Evolutionary conservation across 352 stramenopile species (phyloP).

Genomic region (Stramenopiles sp.): DNA sequence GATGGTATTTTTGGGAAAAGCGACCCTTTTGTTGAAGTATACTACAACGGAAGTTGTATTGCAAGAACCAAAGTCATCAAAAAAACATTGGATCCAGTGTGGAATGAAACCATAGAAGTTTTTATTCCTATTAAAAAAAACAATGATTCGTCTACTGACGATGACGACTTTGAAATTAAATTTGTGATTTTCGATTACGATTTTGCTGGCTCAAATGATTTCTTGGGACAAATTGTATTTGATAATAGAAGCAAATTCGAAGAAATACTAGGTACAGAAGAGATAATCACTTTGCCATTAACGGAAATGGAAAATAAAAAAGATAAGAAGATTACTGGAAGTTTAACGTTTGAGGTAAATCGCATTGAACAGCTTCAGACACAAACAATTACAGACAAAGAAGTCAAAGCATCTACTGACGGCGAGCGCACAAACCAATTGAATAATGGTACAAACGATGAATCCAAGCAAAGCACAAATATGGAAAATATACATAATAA

Average conservation of each 20-base stretch:
- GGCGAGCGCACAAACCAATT: too few species aligned
- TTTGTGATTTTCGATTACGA: conserved; percentile 5
- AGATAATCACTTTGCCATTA: background rate
- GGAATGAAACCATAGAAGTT: background rate
- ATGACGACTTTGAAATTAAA: background rate
- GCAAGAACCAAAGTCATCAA: conserved; percentile 5
- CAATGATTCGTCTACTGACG: background rate
- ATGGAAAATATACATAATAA: too few species aligned
- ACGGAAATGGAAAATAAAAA: background rate
- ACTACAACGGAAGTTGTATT: background rate
- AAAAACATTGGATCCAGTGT: background rate
- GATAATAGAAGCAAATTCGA: background rate
- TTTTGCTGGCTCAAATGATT: conserved; percentile 1
- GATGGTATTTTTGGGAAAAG: conserved; percentile 9
- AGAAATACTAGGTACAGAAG: background rate
- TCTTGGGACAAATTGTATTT: background rate
- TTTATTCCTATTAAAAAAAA: background rate
- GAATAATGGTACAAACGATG: background rate
- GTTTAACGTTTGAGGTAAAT: background rate
- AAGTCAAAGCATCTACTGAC: too few species aligned
- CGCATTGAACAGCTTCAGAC: background rate
- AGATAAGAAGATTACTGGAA: background rate
- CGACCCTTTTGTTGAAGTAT: background rate
- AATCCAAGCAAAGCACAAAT: too few species aligned
- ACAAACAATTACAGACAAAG: too few species aligned